phyloP scores from a whole-genome alignment of 805 yeast genomes.

The Candida krabiensis region DNA sequence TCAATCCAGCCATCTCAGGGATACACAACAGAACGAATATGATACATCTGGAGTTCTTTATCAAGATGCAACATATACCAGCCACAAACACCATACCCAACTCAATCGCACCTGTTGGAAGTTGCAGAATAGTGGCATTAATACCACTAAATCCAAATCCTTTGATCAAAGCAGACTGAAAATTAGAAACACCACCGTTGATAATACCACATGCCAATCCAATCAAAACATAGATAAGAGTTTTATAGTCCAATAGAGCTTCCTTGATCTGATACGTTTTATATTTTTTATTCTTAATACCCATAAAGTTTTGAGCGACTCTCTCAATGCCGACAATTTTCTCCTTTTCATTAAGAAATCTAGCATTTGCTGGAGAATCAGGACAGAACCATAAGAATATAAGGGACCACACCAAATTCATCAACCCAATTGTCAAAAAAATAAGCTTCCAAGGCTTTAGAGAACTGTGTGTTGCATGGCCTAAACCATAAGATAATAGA shows the following conservation, averaged over 20 bases:
- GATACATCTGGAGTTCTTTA: constrained; percentile 16
- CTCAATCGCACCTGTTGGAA: constrained; percentile 29
- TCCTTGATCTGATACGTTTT: constrained; percentile 44
- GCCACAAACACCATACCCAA: constrained; percentile 19
- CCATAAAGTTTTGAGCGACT: constrained; percentile 41
- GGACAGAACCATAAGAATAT: constrained; percentile 33
- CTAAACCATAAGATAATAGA: constrained; percentile 13
- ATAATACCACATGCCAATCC: constrained; percentile 44
- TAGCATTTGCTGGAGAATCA: constrained; percentile 43
- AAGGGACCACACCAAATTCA: constrained; percentile 37
- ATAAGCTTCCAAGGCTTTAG: constrained; percentile 40
- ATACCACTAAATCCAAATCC: constrained; percentile 32
- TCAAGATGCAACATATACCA: constrained; percentile 20
- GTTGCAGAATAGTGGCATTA: constrained; percentile 27
- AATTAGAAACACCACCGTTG: constrained; percentile 55
- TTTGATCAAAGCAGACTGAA: constrained; percentile 43
- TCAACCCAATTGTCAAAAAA: constrained; percentile 42
- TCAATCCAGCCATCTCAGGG: constrained; percentile 25
- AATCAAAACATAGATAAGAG: constrained; percentile 27
- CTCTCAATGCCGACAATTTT: constrained; percentile 26
- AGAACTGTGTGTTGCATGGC: constrained; percentile 5
- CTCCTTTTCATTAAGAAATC: constrained; percentile 44
- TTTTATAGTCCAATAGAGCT: constrained; percentile 39
- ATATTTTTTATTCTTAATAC: constrained; percentile 40
- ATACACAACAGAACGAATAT: constrained; percentile 16